phyloP scores from a whole-genome alignment of 148 eudicot genomes.

The Silene conica region DNA sequence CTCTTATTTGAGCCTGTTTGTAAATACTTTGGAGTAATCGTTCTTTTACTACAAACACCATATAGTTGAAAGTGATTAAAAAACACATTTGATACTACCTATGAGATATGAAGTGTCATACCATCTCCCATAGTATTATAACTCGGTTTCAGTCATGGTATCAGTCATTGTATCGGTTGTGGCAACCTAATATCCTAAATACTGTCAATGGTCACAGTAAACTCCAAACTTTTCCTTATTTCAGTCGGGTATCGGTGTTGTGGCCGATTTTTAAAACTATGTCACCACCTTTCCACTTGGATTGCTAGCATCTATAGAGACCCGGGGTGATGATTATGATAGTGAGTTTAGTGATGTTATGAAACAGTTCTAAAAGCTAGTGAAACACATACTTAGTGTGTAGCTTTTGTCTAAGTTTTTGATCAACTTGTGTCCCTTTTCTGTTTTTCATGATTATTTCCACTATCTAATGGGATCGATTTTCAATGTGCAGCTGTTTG shows the following conservation, averaged over 20 bases:
- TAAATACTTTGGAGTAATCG: not conserved
- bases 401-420: not conserved
- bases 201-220: no score
- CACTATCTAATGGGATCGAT: conserved; percentile 7
- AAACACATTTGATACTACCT: not conserved
- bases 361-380: not conserved
- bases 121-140: not conserved
- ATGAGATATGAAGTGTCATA: not conserved
- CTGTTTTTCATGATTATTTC: not conserved
- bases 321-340: not conserved
- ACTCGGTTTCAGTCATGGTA: no score
- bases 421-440: not conserved
- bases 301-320: not conserved
- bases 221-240: no score
- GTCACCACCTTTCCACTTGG: not conserved
- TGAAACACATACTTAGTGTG: not conserved
- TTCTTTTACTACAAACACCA: not conserved
- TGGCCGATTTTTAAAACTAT: no score
- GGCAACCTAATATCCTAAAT: no score
- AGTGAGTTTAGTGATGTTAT: not conserved
- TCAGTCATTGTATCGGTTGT: no score
- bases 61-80: not conserved
- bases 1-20: not conserved
- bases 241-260: no score
- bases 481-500: conserved; percentile 66